Conservation (phyloP, 345 rosid species). For the Aquilaria sinensis region DNA sequence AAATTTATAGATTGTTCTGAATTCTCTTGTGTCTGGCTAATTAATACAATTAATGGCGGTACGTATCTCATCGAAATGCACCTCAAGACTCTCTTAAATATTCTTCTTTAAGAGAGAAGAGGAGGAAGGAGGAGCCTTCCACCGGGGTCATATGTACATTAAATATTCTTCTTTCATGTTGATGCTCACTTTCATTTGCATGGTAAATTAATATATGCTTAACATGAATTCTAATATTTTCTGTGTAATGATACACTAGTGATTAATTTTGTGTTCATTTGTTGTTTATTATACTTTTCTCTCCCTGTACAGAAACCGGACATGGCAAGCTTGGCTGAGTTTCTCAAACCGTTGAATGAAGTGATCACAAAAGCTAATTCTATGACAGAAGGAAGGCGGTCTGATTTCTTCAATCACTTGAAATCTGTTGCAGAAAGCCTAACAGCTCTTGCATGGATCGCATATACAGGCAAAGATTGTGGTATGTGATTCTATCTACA, state of each 20-base stretch:
- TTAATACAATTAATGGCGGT: no score
- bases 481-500: conserved; percentile 29
- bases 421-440: conserved; percentile 71
- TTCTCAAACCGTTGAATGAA: conserved; percentile 74
- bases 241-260: neutral
- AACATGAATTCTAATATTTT: neutral
- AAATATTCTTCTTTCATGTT: no score
- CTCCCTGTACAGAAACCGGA: conserved; percentile 60
- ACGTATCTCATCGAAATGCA: no score
- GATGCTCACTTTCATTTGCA: neutral
- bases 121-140: no score
- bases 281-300: neutral
- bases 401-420: conserved; percentile 77
- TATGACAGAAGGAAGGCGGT: conserved; percentile 69
- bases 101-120: no score
- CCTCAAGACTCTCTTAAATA: no score
- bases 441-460: conserved; percentile 79
- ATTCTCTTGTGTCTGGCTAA: no score
- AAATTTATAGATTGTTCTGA: neutral
- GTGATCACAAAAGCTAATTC: conserved; percentile 59
- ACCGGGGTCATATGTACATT: no score
- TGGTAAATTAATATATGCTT: neutral
- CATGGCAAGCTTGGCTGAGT: conserved; percentile 49
- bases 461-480: conserved; percentile 77
- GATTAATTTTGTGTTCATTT: neutral